Percentiles rank a stretch among this genome's conserved stretches.
Evolutionary conservation across 352 stramenopile genomes (phyloP).

Genomic region (Pythium guiyangense): DNA sequence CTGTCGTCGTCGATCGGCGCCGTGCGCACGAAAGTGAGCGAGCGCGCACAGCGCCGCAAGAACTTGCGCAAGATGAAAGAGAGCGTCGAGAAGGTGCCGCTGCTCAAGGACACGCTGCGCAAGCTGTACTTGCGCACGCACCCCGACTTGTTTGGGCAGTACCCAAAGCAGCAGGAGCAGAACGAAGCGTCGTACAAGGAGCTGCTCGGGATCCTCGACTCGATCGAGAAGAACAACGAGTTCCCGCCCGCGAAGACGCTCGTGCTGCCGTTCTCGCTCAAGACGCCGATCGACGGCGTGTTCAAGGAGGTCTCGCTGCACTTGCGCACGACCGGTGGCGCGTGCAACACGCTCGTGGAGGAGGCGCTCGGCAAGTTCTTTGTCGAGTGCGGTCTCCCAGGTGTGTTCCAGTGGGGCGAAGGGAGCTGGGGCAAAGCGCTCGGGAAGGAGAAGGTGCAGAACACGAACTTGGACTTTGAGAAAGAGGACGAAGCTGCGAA

Average conservation of each 20-base stretch:
- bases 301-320: constrained; percentile 67
- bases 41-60: constrained; percentile 63
- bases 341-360: constrained; percentile 77
- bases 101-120: constrained; percentile 71
- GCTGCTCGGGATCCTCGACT: constrained; percentile 73
- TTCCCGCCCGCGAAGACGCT: constrained; percentile 71
- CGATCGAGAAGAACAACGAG: constrained; percentile 76
- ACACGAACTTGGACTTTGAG: constrained; percentile 64
- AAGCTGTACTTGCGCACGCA: constrained; percentile 83
- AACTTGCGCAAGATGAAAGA: constrained; percentile 80
- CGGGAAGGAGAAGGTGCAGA: constrained; percentile 50
- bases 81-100: constrained; percentile 45
- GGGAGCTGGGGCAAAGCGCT: constrained; percentile 68
- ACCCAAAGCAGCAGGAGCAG: constrained; percentile 51
- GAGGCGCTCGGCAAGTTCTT: constrained; percentile 71
- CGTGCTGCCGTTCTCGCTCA: constrained; percentile 63
- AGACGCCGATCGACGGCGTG: constrained; percentile 56
- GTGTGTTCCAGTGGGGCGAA: constrained; percentile 66
- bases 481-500: constrained; percentile 44
- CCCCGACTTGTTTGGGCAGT: constrained; percentile 70
- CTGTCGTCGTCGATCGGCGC: constrained; percentile 9
- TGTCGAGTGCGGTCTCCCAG: constrained; percentile 51
- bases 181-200: constrained; percentile 82
- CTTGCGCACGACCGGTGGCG: constrained; percentile 63
- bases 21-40: constrained; percentile 68